Evolutionary conservation across 2,329 filamentous ascomycete genomes (phyloP).

Genomic region (Lecanicillium sp.): DNA sequence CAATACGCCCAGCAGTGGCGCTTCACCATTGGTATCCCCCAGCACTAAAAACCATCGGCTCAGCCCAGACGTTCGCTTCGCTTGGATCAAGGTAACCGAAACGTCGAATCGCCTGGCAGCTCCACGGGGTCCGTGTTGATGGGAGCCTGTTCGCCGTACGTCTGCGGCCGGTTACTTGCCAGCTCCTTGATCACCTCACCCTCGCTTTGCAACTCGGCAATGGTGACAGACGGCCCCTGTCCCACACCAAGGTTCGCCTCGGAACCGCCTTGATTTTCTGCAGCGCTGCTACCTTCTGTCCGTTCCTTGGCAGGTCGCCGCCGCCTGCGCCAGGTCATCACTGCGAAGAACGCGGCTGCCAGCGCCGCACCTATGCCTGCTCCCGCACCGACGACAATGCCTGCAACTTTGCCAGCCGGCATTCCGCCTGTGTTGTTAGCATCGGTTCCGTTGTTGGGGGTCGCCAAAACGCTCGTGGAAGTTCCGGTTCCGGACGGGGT

Average conservation of each 20-base stretch:
- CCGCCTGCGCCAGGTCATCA: not conserved
- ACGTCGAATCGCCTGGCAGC: not conserved
- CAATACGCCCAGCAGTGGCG: no score
- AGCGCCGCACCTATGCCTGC: not conserved
- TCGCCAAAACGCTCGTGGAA: no score
- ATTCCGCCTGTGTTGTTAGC: not conserved
- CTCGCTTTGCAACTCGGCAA: slow-evolving; percentile 2
- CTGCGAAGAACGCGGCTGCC: not conserved
- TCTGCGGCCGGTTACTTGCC: slow-evolving; percentile 5
- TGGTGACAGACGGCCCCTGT: no score
- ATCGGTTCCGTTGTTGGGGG: no score
- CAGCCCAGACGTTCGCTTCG: no score
- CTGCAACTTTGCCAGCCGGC: slow-evolving; percentile 1
- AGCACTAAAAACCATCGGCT: no score
- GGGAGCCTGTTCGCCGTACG: not conserved
- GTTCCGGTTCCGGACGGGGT: no score
- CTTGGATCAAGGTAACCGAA: not conserved
- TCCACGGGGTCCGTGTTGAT: slow-evolving; percentile 8
- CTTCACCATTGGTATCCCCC: no score
- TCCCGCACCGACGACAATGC: slow-evolving; percentile 1
- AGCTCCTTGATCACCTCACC: slow-evolving; percentile 3
- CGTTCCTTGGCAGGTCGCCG: no score
- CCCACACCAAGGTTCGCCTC: no score
- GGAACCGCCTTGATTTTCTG: no score
- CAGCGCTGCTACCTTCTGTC: no score